These are phyloP conservation scores for Candida argentea DNA, from an alignment of 805 yeast genomes.

Conservation along the genomic window DNA sequence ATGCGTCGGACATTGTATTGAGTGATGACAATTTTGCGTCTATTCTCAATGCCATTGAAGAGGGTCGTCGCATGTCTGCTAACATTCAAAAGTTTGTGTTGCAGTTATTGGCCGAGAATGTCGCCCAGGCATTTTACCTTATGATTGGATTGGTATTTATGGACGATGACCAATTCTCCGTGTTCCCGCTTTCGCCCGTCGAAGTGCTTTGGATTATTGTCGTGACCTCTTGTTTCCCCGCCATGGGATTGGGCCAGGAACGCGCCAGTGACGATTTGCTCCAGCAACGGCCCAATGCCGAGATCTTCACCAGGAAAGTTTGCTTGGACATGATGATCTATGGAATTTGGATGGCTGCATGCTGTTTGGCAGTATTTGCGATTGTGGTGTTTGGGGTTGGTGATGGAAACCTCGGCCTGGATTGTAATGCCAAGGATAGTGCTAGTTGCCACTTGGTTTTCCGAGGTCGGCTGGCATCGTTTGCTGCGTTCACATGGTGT, in stretches of 20 bases:
- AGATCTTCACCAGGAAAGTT: slow-evolving; percentile 32
- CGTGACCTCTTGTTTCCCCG: slow-evolving; percentile 27
- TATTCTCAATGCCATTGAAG: slow-evolving; percentile 18
- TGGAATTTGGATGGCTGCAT: slow-evolving; percentile 33
- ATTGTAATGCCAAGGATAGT: slow-evolving; percentile 20
- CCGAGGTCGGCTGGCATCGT: slow-evolving; percentile 28
- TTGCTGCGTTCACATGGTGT: slow-evolving; percentile 33
- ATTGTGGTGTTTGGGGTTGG: slow-evolving; percentile 29
- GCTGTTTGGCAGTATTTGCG: slow-evolving; percentile 27
- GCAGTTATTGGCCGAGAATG: slow-evolving; percentile 24
- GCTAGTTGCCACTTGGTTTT: slow-evolving; percentile 22
- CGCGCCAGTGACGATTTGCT: slow-evolving; percentile 28
- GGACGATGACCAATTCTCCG: slow-evolving; percentile 22
- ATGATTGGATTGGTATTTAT: slow-evolving; percentile 32
- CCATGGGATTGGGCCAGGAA: slow-evolving; percentile 31
- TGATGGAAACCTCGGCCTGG: slow-evolving; percentile 26
- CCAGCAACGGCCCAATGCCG: slow-evolving; percentile 26
- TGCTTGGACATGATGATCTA: slow-evolving; percentile 30
- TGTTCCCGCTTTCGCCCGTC: slow-evolving; percentile 33
- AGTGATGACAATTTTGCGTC: slow-evolving; percentile 19
- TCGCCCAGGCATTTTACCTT: slow-evolving; percentile 19
- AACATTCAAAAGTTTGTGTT: slow-evolving; percentile 25
- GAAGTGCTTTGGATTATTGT: slow-evolving; percentile 27
- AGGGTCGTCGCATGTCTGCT: slow-evolving; percentile 22
- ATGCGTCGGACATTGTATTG: slow-evolving; percentile 18